These are phyloP conservation scores for Lactuca sativa DNA, from an alignment of 129 eudicot genomes.

Conservation along the genomic window DNA sequence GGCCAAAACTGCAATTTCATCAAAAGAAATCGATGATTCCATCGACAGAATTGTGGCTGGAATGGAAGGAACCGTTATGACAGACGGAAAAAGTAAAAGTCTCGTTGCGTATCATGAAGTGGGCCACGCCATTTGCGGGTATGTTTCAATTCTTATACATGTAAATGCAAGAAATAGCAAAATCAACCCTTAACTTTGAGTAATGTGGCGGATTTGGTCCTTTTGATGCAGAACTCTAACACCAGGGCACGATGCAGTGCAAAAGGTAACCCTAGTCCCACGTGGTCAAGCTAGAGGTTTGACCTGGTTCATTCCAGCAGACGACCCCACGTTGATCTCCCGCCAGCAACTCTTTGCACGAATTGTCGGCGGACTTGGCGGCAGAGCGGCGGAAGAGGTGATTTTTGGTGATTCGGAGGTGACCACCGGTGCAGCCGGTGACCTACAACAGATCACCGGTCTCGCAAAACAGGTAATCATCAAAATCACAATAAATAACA, in stretches of 20 bases:
- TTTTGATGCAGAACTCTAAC: conserved; percentile 75
- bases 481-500: not conserved
- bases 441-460: conserved; percentile 93
- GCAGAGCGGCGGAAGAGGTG: conserved; percentile 93
- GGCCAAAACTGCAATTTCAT: conserved; percentile 69
- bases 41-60: conserved; percentile 96
- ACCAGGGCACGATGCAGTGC: conserved; percentile 97
- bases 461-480: conserved; percentile 85
- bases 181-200: not conserved
- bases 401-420: conserved; percentile 97
- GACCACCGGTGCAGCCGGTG: conserved; percentile 98
- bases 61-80: conserved; percentile 96
- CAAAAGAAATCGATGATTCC: conserved; percentile 92
- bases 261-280: conserved; percentile 91
- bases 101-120: conserved; percentile 98
- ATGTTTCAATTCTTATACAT: conserved; percentile 16
- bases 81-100: conserved; percentile 94
- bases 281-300: conserved; percentile 98
- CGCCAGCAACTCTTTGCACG: conserved; percentile 91
- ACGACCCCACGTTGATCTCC: conserved; percentile 94
- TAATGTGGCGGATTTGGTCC: not conserved
- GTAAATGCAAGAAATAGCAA: too few species aligned
- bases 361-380: conserved; percentile 98
- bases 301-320: conserved; percentile 95
- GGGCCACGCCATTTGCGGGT: conserved; percentile 99